Evolutionary conservation across 768 basidiomycete genomes (phyloP), one percentile per base, ranked within the genome.

Genomic region (Leccinum boreale): DNA sequence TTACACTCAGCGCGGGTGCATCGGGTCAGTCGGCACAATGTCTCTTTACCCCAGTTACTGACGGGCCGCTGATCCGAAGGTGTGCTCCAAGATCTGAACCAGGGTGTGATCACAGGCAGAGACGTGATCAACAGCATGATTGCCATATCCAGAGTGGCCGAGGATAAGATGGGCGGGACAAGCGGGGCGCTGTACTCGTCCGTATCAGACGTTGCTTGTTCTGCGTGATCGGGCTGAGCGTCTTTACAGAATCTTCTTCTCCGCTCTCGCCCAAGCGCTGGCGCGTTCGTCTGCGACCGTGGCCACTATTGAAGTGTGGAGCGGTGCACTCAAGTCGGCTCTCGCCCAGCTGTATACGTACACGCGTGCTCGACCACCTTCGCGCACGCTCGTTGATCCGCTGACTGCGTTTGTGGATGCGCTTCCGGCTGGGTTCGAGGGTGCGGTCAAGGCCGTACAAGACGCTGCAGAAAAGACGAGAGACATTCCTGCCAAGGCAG

Each of bases 321-420:
- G 78, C 21, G 58, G 65, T 23, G 85, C 90, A 5, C 79, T 91
- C 50, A 65, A 72, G 5, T 73, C 75, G 3, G 86, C 92, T 17
- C 78, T 88, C 19, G 66, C 67, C 21, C 83, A 82, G 61, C 74
- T 94, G 39, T 92, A 87, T 72, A 85, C 83, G 12, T 93, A 96
- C 76, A 97, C 94, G 4, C 86, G 85, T 28, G 94, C 94, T 14
- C 85, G 94, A 26, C 87, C 88, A 3, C 94, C 94, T 4, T 92
- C 90, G 2, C 85, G 94, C 65, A 97, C 94, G 8, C 85, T 98
- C 35, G 81, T 98, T n/a, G 94, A 98, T 73, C 93, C 94, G 8
- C 80, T 98, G 21, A 79, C 83, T 39, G 89, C 90, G 2, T 95
- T 96, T 71, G 78, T 89, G 45, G 69, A 73, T 39, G 64, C 61